Conservation (phyloP, 495 filamentous ascomycete species). For the Podospora anserina region DNA sequence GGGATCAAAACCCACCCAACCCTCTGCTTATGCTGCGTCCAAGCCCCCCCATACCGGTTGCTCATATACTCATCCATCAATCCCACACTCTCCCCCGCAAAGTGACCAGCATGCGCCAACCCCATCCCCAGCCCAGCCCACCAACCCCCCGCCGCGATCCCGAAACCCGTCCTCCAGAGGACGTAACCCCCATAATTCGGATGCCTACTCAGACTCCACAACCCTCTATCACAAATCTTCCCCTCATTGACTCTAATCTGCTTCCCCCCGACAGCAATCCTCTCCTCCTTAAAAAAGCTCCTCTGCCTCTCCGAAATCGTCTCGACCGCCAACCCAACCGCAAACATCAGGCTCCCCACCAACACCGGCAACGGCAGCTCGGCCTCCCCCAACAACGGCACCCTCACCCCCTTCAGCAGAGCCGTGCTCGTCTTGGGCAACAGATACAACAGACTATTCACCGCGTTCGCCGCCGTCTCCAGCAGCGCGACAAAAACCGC, state of each 20-base stretch:
- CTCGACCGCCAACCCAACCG: slow-evolving; percentile 48
- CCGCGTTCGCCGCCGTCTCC: slow-evolving; percentile 48
- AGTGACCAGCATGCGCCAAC: slow-evolving; percentile 44
- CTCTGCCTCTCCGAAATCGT: slow-evolving; percentile 52
- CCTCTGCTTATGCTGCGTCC: slow-evolving; percentile 42
- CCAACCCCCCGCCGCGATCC: slow-evolving; percentile 49
- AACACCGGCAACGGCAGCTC: slow-evolving; percentile 28
- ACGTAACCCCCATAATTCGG: slow-evolving; percentile 59
- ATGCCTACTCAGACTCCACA: slow-evolving; percentile 55
- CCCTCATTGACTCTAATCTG: slow-evolving; percentile 41
- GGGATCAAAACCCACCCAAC: slow-evolving; percentile 48
- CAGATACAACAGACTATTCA: slow-evolving; percentile 47
- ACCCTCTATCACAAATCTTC: slow-evolving; percentile 50
- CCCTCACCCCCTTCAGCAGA: slow-evolving; percentile 21
- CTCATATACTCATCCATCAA: slow-evolving; percentile 52
- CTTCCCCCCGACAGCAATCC: slow-evolving; percentile 17
- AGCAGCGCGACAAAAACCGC: slow-evolving; percentile 38
- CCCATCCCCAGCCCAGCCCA: slow-evolving; percentile 37
- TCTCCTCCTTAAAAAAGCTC: slow-evolving; percentile 50
- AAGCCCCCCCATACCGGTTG: slow-evolving; percentile 43
- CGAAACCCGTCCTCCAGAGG: slow-evolving; percentile 54
- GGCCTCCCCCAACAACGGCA: neutral
- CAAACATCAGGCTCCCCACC: slow-evolving; percentile 44
- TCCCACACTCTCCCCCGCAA: slow-evolving; percentile 44
- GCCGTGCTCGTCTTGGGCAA: slow-evolving; percentile 39